These are phyloP conservation scores for Passiflora organensis DNA, from an alignment of 345 rosid species.

Conservation along the genomic window DNA sequence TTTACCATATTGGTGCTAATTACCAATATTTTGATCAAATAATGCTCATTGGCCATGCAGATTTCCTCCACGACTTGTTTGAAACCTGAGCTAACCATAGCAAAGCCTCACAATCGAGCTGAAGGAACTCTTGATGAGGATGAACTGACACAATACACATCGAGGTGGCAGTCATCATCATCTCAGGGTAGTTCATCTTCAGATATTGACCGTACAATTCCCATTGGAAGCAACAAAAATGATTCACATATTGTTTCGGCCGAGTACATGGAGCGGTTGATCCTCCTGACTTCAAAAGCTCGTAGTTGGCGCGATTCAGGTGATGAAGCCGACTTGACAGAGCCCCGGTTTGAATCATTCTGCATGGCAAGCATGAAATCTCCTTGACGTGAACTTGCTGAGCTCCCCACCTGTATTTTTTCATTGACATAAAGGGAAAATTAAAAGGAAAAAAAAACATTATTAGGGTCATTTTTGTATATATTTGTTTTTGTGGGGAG, in stretches of 20 bases:
- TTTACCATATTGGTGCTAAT: no score
- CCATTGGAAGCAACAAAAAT: not conserved
- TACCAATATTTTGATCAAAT: no score
- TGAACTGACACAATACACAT: slow-evolving; percentile 17
- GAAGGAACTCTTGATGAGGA: slow-evolving; percentile 25
- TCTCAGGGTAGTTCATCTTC: slow-evolving; percentile 17
- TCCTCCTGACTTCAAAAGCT: slow-evolving; percentile 46
- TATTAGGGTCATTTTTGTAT: no score
- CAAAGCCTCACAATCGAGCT: slow-evolving; percentile 17
- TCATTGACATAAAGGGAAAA: no score
- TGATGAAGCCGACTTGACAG: slow-evolving; percentile 82
- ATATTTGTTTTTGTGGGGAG: no score
- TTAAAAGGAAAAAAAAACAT: no score
- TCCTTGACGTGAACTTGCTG: no score
- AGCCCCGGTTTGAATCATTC: slow-evolving; percentile 84
- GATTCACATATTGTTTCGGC: slow-evolving; percentile 24
- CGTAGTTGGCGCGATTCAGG: slow-evolving; percentile 50
- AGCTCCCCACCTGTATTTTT: no score
- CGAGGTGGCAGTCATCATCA: slow-evolving; percentile 14
- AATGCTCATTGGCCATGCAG: slow-evolving; percentile 26
- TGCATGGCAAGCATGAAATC: slow-evolving; percentile 40
- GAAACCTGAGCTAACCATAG: slow-evolving; percentile 24
- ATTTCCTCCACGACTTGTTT: slow-evolving; percentile 24
- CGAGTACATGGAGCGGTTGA: slow-evolving; percentile 35
- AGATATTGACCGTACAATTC: slow-evolving; percentile 10